Evolutionary conservation across 257 asterid genomes (phyloP).

Genomic region (Perilla frutescens): DNA sequence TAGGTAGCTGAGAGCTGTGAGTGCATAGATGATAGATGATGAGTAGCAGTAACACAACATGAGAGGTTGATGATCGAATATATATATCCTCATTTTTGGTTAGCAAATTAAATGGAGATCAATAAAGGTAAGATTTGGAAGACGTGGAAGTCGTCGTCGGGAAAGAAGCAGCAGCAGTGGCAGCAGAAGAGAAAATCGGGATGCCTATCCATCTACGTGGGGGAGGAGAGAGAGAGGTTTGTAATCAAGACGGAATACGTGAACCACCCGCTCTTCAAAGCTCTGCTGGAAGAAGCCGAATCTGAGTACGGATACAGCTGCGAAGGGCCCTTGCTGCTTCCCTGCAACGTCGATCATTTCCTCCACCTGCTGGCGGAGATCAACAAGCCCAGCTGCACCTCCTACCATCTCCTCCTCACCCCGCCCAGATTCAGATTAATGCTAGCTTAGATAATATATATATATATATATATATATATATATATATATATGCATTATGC

Average conservation of each 20-base stretch:
- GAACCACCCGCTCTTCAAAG: slow-evolving; percentile 59
- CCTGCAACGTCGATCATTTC: slow-evolving; percentile 57
- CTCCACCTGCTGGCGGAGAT: slow-evolving; percentile 48
- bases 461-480: too few species aligned
- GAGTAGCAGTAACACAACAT: too few species aligned
- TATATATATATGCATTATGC: too few species aligned
- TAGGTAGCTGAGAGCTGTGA: too few species aligned
- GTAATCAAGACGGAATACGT: slow-evolving; percentile 50
- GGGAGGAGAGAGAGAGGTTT: slow-evolving; percentile 53
- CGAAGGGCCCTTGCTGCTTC: slow-evolving; percentile 65
- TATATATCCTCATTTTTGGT: too few species aligned
- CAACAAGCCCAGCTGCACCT: neutral
- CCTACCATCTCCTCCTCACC: neutral
- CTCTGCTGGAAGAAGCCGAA: slow-evolving; percentile 68
- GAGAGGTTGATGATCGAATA: neutral
- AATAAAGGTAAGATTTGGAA: slow-evolving; percentile 51
- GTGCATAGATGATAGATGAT: too few species aligned
- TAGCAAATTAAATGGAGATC: neutral
- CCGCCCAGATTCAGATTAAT: neutral
- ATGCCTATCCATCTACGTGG: slow-evolving; percentile 65
- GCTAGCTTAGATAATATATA: too few species aligned
- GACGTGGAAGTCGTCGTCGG: slow-evolving; percentile 53
- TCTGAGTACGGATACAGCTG: slow-evolving; percentile 57
- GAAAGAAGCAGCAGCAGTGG: neutral
- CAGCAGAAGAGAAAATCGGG: slow-evolving; percentile 29